Base-by-base conservation (phyloP, 2,329 filamentous ascomycete species). In the Fusarium clavum region DNA sequence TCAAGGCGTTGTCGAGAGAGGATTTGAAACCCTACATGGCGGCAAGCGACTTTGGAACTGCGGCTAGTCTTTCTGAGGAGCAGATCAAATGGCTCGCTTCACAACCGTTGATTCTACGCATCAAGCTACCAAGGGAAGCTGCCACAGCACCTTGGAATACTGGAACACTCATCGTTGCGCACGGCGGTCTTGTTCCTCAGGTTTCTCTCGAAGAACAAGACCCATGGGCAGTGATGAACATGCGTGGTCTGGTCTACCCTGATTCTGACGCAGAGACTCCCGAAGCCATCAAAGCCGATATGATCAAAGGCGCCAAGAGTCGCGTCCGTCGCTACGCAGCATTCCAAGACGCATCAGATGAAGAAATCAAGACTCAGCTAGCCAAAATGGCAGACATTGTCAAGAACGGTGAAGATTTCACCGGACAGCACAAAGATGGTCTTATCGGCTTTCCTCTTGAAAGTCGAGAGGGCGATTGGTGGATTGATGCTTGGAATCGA, bases 211-310 rank as follows among this genome's bases (percentile, higher is more conserved):
- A 90, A 51, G 82, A 87, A 40, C 94, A 90, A 70, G 84, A 97
- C 77, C 90, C 93, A 0, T 88, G 87, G 76, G 89, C 90, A 43
- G 91, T 92, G 18, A 97, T 97, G 93, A 94, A 92, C 75, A 95
- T 98, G 92, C 88, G 93, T 46, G 92, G 89, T 4, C 87, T 97
- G 56, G 85, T 92, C 70, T 83, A 81, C 58, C 77, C 88, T 5
- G 41, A 54, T 1, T 6, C 47, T 11, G 64, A 40, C 7, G 29
- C 30, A 1, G 46, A 20, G 11, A 52, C 58, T 1, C 13, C 63
- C 7, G 69, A 71, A 13, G 29, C 47, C 1, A 29, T 73, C 9
- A 58, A 58, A 8, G 48, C 48, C 4, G 55, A 51, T 13, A 14
- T 73, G 8, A 12, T 70, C 5, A 73, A 73, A 25, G 71, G 69